These are phyloP conservation scores for Pseudogymnoascus sp. DNA, from an alignment of 2,329 filamentous ascomycete genomes.

Conservation along the genomic window DNA sequence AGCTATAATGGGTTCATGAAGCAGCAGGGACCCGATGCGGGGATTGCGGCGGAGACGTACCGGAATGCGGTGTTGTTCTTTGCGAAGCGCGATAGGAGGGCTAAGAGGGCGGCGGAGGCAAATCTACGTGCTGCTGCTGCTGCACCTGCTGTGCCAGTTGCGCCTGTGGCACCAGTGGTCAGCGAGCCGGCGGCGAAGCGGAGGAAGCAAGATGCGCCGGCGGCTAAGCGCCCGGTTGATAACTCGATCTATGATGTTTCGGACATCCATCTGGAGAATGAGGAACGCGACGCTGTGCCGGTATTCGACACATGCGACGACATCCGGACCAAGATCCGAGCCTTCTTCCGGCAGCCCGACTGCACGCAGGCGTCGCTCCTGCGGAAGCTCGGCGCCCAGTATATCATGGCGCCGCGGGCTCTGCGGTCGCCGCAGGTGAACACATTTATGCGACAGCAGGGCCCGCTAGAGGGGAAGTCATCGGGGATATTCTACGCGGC, in stretches of 20 bases:
- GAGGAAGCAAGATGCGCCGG: background rate
- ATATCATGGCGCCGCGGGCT: slow-evolving; percentile 27
- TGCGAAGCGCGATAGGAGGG: slow-evolving; percentile 39
- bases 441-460: slow-evolving; percentile 43
- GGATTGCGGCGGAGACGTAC: slow-evolving; percentile 29
- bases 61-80: slow-evolving; percentile 36
- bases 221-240: background rate
- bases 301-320: slow-evolving; percentile 52
- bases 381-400: slow-evolving; percentile 38
- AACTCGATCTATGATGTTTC: slow-evolving; percentile 32
- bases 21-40: slow-evolving; percentile 34
- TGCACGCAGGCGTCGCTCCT: slow-evolving; percentile 45
- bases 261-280: slow-evolving; percentile 37
- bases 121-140: background rate
- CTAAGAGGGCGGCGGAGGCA: slow-evolving; percentile 24
- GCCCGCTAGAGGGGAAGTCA: slow-evolving; percentile 39
- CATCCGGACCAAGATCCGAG: slow-evolving; percentile 47
- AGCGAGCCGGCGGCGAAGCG: background rate
- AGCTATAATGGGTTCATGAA: slow-evolving; percentile 40
- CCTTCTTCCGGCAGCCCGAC: slow-evolving; percentile 37
- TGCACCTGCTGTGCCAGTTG: background rate
- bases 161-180: background rate
- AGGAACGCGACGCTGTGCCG: slow-evolving; percentile 37
- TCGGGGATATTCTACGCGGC: slow-evolving; percentile 42
- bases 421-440: slow-evolving; percentile 38